A percentile compares a stretch with the other conserved stretches of the same genome.
These are phyloP conservation scores for Haplosporangium sp. DNA, from an alignment of 371 early-diverging fungal genomes.

Conservation along the genomic window DNA sequence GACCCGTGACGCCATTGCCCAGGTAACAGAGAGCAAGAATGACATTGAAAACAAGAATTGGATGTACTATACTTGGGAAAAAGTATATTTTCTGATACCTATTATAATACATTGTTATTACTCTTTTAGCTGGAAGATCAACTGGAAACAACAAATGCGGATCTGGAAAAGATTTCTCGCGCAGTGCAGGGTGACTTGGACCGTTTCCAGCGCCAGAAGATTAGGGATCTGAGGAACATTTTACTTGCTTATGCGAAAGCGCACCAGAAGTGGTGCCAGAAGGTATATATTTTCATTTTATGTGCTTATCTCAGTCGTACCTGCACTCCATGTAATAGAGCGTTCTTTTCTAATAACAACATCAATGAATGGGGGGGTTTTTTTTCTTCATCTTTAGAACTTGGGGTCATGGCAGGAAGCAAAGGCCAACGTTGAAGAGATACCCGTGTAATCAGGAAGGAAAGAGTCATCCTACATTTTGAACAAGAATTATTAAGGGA, in stretches of 20 bases:
- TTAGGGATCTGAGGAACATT: constrained; percentile 84
- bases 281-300: constrained; percentile 57
- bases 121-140: constrained; percentile 76
- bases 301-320: neutral
- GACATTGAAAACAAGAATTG: neutral
- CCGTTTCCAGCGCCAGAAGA: constrained; percentile 91
- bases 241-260: constrained; percentile 84
- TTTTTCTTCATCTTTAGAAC: constrained; percentile 57
- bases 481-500: neutral
- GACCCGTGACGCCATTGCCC: constrained; percentile 84
- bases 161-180: constrained; percentile 77
- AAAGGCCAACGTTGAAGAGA: constrained; percentile 69
- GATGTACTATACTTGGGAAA: neutral
- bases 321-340: neutral
- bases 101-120: constrained; percentile 1
- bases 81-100: neutral
- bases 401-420: constrained; percentile 73
- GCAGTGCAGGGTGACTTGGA: constrained; percentile 91
- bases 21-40: constrained; percentile 51
- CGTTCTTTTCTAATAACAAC: neutral
- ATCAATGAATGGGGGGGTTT: neutral
- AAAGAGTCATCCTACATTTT: neutral
- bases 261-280: constrained; percentile 85
- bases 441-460: constrained; percentile 56
- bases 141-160: constrained; percentile 73